These are phyloP conservation scores for Tetrastigma voinierianum DNA, from an alignment of 164 flowering plant species.

Conservation along the genomic window DNA sequence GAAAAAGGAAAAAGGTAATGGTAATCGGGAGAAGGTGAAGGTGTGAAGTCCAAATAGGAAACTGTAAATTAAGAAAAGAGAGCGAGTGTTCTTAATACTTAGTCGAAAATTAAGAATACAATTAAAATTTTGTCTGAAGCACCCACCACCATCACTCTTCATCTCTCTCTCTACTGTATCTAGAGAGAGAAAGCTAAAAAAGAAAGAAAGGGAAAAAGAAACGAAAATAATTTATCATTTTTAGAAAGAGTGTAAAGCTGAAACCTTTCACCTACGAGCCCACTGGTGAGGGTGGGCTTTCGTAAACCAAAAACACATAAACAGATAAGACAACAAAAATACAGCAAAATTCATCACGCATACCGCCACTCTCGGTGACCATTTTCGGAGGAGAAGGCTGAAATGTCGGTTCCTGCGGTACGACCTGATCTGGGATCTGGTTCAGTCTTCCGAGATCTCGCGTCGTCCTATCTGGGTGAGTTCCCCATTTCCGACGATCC, in stretches of 20 bases:
- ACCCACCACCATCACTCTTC: not conserved
- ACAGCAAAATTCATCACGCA: not conserved
- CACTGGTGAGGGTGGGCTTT: constrained; percentile 20
- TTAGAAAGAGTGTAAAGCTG: constrained; percentile 27
- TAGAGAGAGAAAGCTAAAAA: constrained; percentile 27
- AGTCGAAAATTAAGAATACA: not conserved
- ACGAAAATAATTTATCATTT: constrained; percentile 6
- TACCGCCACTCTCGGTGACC: not conserved
- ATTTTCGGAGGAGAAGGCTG: not conserved
- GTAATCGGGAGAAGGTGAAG: not conserved
- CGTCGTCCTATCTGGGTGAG: constrained; percentile 16
- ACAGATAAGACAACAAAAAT: no score
- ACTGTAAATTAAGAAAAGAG: not conserved
- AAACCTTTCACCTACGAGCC: constrained; percentile 11
- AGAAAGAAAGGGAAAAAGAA: not conserved
- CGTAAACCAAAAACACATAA: constrained; percentile 6
- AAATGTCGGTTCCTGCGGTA: constrained; percentile 19
- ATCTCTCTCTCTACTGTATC: constrained; percentile 28
- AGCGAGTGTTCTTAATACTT: not conserved
- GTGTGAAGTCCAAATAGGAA: not conserved
- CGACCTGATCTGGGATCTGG: constrained; percentile 16
- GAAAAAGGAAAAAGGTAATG: not conserved
- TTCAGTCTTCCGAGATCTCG: constrained; percentile 23
- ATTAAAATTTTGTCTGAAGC: constrained; percentile 18
- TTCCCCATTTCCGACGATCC: constrained; percentile 19